Evolutionary conservation across 2,329 filamentous ascomycete species (phyloP).

Genomic region (Monilinia aucupariae): DNA sequence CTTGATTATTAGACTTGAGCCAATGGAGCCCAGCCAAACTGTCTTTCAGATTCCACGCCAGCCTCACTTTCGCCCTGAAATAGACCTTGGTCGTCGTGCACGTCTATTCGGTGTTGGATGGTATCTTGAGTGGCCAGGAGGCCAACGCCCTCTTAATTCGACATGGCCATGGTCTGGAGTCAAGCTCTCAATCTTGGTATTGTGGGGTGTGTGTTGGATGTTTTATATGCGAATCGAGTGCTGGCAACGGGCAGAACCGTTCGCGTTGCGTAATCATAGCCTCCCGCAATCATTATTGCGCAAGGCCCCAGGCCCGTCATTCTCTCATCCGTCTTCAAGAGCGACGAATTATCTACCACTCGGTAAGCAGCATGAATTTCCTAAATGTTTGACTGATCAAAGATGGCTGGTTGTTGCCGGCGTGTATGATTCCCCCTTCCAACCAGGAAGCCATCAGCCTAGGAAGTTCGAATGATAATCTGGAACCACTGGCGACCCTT

Average conservation of each 20-base stretch:
- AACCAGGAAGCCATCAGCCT: not conserved
- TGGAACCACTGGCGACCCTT: not conserved
- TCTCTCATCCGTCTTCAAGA: not conserved
- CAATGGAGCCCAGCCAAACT: not conserved
- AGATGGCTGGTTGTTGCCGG: not conserved
- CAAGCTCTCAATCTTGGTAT: slow-evolving; percentile 27
- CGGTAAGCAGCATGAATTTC: slow-evolving; percentile 3
- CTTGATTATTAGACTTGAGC: not conserved
- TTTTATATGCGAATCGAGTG: slow-evolving; percentile 21
- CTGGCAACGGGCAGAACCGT: slow-evolving; percentile 9
- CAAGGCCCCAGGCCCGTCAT: not conserved
- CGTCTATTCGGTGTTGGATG: slow-evolving; percentile 26
- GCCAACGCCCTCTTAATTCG: slow-evolving; percentile 26
- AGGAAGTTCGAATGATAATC: not conserved
- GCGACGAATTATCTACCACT: slow-evolving; percentile 1
- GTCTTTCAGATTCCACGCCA: not conserved
- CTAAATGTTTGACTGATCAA: not conserved
- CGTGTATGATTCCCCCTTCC: not conserved
- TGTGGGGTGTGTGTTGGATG: slow-evolving; percentile 31
- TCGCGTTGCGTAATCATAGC: not conserved
- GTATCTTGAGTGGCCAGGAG: slow-evolving; percentile 30
- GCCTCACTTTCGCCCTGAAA: slow-evolving; percentile 1
- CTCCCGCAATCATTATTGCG: not conserved
- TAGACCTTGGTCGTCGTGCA: slow-evolving; percentile 10
- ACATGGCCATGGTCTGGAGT: slow-evolving; percentile 30